phyloP scores from a whole-genome alignment of 345 rosid genomes.

The Gossypium bickii region DNA sequence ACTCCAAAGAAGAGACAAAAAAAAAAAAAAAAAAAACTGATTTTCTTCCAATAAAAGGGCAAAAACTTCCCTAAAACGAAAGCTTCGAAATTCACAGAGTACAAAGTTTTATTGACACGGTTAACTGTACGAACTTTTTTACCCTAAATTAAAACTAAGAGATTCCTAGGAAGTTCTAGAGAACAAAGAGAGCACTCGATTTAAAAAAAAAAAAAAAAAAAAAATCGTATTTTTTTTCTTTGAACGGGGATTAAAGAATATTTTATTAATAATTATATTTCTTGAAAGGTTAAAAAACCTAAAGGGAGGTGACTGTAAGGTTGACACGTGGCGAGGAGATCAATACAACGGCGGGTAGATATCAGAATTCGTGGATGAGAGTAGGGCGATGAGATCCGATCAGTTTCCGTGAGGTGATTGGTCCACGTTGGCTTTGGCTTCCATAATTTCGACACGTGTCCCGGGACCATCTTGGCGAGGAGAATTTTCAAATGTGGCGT shows the following conservation, averaged over 20 bases:
- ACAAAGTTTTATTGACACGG: not conserved
- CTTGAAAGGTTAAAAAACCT: conserved; percentile 25
- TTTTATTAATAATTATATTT: conserved; percentile 17
- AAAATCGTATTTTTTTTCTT: not conserved
- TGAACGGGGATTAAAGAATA: not conserved
- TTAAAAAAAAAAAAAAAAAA: too few relatives aligned
- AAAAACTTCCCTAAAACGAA: not conserved
- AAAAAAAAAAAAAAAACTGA: conserved; percentile 23
- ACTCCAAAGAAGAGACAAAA: not conserved
- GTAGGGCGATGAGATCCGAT: conserved; percentile 57
- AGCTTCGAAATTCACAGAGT: conserved; percentile 19
- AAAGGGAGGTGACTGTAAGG: conserved; percentile 18
- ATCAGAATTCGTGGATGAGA: conserved; percentile 91
- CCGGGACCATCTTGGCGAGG: not conserved
- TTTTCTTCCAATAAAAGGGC: not conserved
- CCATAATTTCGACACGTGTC: conserved; percentile 25
- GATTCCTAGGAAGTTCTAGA: conserved; percentile 39
- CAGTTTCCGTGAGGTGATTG: conserved; percentile 54
- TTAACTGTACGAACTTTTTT: conserved; percentile 7
- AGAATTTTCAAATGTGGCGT: not conserved
- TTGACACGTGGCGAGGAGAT: conserved; percentile 62
- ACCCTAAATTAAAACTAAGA: conserved; percentile 10
- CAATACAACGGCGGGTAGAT: conserved; percentile 33
- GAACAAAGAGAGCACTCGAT: conserved; percentile 25
- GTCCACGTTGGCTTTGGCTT: conserved; percentile 48